Evolutionary conservation across 768 basidiomycete species (phyloP).

Genomic region (Neoboletus subvelutipes): DNA sequence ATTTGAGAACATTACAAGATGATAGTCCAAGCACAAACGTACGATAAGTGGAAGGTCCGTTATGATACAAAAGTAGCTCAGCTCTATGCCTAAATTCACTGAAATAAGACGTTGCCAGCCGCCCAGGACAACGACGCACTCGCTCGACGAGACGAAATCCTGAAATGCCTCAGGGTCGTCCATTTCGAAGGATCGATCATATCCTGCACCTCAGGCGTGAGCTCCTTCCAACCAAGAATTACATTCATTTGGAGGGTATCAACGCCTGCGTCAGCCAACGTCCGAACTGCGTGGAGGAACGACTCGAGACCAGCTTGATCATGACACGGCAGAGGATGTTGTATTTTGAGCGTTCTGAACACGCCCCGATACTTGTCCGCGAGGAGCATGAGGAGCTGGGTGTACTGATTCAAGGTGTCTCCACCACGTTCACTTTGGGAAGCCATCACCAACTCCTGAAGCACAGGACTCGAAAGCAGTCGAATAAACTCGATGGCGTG

Average conservation of each 20-base stretch:
- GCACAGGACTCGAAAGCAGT: slow-evolving; percentile 17
- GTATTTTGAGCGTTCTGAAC: slow-evolving; percentile 19
- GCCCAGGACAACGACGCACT: slow-evolving; percentile 18
- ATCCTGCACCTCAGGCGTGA: slow-evolving; percentile 20
- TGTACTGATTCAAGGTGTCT: slow-evolving; percentile 11
- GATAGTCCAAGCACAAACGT: background rate
- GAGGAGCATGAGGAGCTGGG: slow-evolving; percentile 19
- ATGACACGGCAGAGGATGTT: slow-evolving; percentile 17
- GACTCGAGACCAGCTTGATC: slow-evolving; percentile 14
- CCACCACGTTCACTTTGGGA: slow-evolving; percentile 17
- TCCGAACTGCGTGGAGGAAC: slow-evolving; percentile 19
- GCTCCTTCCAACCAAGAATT: slow-evolving; percentile 16
- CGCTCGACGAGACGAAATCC: slow-evolving; percentile 10
- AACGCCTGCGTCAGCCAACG: slow-evolving; percentile 14
- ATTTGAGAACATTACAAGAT: background rate
- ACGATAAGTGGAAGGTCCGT: background rate
- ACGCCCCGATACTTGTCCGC: slow-evolving; percentile 24
- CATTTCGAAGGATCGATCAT: slow-evolving; percentile 24
- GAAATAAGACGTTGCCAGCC: slow-evolving; percentile 4
- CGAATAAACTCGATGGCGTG: slow-evolving; percentile 24
- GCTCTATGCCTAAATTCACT: background rate
- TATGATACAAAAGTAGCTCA: background rate
- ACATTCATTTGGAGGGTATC: slow-evolving; percentile 14
- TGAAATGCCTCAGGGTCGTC: slow-evolving; percentile 14
- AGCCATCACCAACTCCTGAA: slow-evolving; percentile 18